Evolutionary conservation across 2,329 filamentous ascomycete species (phyloP), one percentile per base, ranked within the genome.

Genomic region (Cercospora berteroae): DNA sequence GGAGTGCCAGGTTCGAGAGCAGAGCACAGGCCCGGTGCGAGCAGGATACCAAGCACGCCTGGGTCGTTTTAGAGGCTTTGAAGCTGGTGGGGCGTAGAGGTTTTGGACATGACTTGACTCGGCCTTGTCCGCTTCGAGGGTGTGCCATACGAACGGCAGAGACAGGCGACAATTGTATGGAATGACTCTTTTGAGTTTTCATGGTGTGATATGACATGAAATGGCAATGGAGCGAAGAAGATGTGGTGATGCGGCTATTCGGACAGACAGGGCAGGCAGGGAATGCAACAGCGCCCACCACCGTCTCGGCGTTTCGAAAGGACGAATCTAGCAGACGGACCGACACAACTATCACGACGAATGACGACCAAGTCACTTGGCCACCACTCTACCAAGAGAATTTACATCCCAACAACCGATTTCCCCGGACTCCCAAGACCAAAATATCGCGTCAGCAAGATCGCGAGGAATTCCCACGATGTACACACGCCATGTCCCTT

Each of bases 31-130:
- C 68, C 65, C 5, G 63, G 61, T 7, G 55, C 52, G 33, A 65
- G 65, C 31, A 67, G 66, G 25, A 66, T 48, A 2, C 58, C 64
- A 36, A 70, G 69, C 23, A 69, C 69, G 20, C 69, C 69, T 27
- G 69, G 69, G 6, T 58, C 61, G 13, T 70, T 20, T 2, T n/a
- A 60, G 12, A 13, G n/a, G 8, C 36, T 2, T 36, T 2, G n/a
- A 20, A 20, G 56, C 18, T 29, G 36, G 36, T 0, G 16, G 13
- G 16, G 36, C 7, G 6, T 7, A 5, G 36, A 7, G n/a, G 6
- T 42, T 27, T n/a, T 6, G 36, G 36, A 8, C 3, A n/a, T n/a
- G 5, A 3, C 2, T 42, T n/a, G 16, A 39, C 6, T 39, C 1
- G 5, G 5, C 13, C 2, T 1, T n/a, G 36, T 39, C 1, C 6